phyloP scores from a whole-genome alignment of 257 asterid species.

The Schizonepeta tenuifolia region DNA sequence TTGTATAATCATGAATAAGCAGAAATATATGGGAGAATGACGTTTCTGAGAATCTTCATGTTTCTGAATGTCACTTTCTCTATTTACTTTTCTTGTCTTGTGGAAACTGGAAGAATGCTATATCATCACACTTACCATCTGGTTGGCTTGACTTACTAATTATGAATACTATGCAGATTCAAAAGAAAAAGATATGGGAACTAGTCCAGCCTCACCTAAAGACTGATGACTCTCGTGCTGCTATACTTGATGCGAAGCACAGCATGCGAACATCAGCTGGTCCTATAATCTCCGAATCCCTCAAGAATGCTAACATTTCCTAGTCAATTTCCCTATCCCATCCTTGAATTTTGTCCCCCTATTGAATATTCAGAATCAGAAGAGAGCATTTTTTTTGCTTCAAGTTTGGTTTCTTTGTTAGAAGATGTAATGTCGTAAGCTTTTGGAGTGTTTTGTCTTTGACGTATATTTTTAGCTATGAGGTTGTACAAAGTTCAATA shows the following conservation, averaged over 20 bases:
- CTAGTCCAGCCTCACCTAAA: constrained; percentile 75
- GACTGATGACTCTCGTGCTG: constrained; percentile 66
- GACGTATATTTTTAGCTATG: background rate
- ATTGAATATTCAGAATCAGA: background rate
- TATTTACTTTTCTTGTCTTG: background rate
- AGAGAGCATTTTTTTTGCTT: constrained; percentile 21
- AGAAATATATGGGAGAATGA: background rate
- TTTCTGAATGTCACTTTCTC: constrained; percentile 11
- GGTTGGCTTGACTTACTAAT: background rate
- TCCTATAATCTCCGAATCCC: constrained; percentile 51
- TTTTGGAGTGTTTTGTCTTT: background rate
- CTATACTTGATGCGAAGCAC: constrained; percentile 51
- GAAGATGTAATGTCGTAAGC: background rate
- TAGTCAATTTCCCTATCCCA: constrained; percentile 30
- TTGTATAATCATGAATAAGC: background rate
- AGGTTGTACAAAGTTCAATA: background rate
- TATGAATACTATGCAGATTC: constrained; percentile 55
- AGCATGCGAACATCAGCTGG: constrained; percentile 75
- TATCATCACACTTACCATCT: background rate
- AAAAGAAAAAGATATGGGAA: constrained; percentile 97
- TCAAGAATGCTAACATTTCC: constrained; percentile 78
- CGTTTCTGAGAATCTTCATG: constrained; percentile 1
- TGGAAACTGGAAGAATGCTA: background rate
- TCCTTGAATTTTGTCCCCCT: constrained; percentile 5
- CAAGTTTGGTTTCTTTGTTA: background rate